Percentiles rank a stretch among this genome's conserved stretches.
Evolutionary conservation across 768 basidiomycete genomes (phyloP).

Genomic region (Agaricus blazei): DNA sequence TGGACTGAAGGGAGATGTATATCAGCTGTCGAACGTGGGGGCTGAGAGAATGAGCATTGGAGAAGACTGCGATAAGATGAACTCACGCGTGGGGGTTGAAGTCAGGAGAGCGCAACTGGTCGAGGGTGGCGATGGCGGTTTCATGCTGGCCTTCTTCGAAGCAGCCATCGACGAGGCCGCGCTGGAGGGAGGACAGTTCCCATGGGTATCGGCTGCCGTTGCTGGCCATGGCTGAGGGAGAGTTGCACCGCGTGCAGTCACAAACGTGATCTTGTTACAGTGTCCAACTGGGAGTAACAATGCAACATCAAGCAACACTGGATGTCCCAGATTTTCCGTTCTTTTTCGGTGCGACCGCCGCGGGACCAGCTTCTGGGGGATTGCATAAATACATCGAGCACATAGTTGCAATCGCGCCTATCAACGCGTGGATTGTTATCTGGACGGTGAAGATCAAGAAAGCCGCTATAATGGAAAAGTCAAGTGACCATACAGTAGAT

Average conservation of each 20-base stretch:
- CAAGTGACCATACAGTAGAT: not conserved
- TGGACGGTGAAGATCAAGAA: not conserved
- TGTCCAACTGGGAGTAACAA: too few species aligned
- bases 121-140: slow-evolving; percentile 56
- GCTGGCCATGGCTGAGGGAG: not conserved
- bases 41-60: slow-evolving; percentile 27
- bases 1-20: slow-evolving; percentile 65
- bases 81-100: slow-evolving; percentile 58
- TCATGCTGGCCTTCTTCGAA: slow-evolving; percentile 78
- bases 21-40: slow-evolving; percentile 63
- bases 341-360: not conserved
- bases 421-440: not conserved
- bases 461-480: not conserved
- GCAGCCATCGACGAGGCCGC: slow-evolving; percentile 56
- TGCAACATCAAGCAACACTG: too few species aligned
- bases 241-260: not conserved
- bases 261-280: not conserved
- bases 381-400: not conserved
- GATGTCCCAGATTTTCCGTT: not conserved
- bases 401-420: not conserved
- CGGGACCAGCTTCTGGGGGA: not conserved
- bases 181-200: slow-evolving; percentile 13
- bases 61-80: not conserved
- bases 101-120: slow-evolving; percentile 53
- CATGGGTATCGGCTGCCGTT: not conserved